Conservation (phyloP, 768 basidiomycete genomes). For the Naematelia aurantialba region DNA sequence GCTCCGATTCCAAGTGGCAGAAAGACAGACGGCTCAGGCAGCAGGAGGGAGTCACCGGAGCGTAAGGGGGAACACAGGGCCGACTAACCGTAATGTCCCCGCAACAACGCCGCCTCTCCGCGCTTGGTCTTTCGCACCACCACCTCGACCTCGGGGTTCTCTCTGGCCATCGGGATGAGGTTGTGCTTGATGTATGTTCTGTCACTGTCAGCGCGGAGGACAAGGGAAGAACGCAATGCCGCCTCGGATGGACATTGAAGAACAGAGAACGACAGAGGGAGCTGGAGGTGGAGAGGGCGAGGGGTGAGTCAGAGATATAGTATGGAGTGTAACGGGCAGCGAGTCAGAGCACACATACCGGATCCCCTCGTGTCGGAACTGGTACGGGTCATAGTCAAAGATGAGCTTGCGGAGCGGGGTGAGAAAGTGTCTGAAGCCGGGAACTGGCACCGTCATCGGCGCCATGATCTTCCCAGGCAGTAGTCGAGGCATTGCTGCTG, state of each 20-base stretch:
- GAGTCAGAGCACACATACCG: constrained; percentile 21
- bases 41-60: neutral
- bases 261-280: neutral
- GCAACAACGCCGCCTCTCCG: constrained; percentile 41
- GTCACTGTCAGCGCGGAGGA: too few relatives aligned
- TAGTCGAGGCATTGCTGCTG: constrained; percentile 35
- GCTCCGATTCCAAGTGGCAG: neutral
- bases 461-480: constrained; percentile 10
- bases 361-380: constrained; percentile 37
- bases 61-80: constrained; percentile 12
- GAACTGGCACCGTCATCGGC: constrained; percentile 37
- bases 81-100: constrained; percentile 50
- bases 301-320: neutral
- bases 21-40: neutral
- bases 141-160: constrained; percentile 49
- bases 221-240: too few relatives aligned
- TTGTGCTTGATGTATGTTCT: constrained; percentile 44
- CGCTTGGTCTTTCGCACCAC: constrained; percentile 41
- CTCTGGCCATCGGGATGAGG: constrained; percentile 34
- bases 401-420: constrained; percentile 45
- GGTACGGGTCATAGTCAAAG: constrained; percentile 45
- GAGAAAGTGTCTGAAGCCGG: constrained; percentile 45
- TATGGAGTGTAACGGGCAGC: neutral
- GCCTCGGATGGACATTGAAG: neutral
- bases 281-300: neutral